A percentile compares a stretch with the other conserved stretches of the same genome.
Evolutionary conservation across 1,284 basidiomycete genomes (phyloP).

Genomic region (Pterulicium gracile): DNA sequence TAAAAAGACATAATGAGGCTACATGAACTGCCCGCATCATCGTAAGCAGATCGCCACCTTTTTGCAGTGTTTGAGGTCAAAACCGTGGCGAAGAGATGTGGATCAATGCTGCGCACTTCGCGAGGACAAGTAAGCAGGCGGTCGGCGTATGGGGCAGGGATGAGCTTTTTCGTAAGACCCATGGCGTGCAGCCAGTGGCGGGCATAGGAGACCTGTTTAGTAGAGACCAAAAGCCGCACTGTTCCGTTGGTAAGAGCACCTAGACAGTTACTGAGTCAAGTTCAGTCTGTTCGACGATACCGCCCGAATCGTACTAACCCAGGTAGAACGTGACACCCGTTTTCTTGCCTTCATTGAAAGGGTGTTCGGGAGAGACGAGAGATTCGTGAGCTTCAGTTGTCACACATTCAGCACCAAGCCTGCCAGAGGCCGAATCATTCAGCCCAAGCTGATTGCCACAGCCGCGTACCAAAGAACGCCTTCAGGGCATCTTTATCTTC

Average conservation of each 20-base stretch:
- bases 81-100: no score
- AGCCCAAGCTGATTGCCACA: not conserved
- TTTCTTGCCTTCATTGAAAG: constrained; percentile 49
- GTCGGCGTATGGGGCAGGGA: constrained; percentile 64
- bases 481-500: constrained; percentile 56
- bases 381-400: constrained; percentile 39
- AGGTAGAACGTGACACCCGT: constrained; percentile 62
- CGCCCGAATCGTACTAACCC: constrained; percentile 31
- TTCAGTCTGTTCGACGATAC: not conserved
- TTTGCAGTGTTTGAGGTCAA: no score
- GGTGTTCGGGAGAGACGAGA: constrained; percentile 61
- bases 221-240: constrained; percentile 66
- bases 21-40: no score
- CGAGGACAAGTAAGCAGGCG: constrained; percentile 51
- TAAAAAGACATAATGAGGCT: no score
- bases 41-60: no score
- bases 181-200: constrained; percentile 76
- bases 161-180: constrained; percentile 48
- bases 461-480: constrained; percentile 39
- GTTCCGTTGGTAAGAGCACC: constrained; percentile 57
- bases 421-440: not conserved
- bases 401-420: not conserved
- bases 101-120: no score
- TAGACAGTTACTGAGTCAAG: constrained; percentile 9
- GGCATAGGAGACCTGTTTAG: constrained; percentile 75